Base-by-base conservation (phyloP, 352 stramenopile genomes). In the Thalassiosira exigua region DNA sequence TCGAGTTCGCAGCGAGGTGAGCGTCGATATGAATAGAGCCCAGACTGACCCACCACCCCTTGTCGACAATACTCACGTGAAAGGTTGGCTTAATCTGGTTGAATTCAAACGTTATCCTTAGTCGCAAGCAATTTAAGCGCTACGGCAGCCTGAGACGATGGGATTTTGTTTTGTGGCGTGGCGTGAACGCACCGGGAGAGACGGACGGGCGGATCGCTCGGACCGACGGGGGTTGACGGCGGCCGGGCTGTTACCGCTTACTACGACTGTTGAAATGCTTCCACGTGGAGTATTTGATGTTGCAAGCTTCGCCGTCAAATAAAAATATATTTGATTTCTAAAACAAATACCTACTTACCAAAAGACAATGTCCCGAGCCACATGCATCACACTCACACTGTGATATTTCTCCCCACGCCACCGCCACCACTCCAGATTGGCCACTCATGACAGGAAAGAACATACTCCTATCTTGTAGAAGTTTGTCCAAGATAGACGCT, bases 101-200 rank as follows among this genome's bases (percentile, higher is more conserved):
- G 9, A 57, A 67, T 65, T 59, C 7, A 76, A 68, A 76, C 42
- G 54, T 51, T 69, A 72, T 79, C 72, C 72, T 24, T 51, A 75
- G 42, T 81, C 64, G 57, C 72, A 81, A 81, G 72, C 72, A 75
- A 44, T 81, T 81, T 81, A 81, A 81, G 72, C 72, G 64, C 36
- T 12, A 69, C 22, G 44, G 72, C 72, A 75, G 72, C 72, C 72
- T 81, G 72, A 41, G 64, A 81, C 33, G 65, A 65, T 65, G 27
- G 59, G 39, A 64, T 30, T 22, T 29, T 44, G 54, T 62, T 58
- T 58, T 58, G 51, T 58, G 51, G 21, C 51, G 39, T 58, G 51
- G 51, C 21, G 19, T n/a, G n/a, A n/a, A n/a, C n/a, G 36, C 7
- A 7, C 36, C 7, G 7, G 36, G 36, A 7, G 36, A 44, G 7